Evolutionary conservation across 192 early-diverging fungal genomes (phyloP), one percentile per base, ranked within the genome.

Genomic region (Coemansia nantahalensis): DNA sequence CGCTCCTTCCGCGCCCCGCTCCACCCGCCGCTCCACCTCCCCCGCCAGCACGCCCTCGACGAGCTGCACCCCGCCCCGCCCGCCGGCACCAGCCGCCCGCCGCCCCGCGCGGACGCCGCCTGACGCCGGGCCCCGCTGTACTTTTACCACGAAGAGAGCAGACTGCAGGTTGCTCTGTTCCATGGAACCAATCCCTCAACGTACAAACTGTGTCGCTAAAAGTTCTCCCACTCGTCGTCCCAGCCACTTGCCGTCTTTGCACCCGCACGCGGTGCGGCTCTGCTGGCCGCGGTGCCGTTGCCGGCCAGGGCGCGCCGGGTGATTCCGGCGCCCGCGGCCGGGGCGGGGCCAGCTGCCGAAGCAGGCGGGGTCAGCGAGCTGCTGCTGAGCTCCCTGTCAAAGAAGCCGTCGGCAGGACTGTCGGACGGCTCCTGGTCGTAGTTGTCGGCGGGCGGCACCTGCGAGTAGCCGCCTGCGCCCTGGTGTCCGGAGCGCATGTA

Each of bases 161-260:
- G n/a, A n/a, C n/a, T n/a, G n/a, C n/a, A n/a, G n/a, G n/a, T n/a
- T n/a, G n/a, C n/a, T n/a, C n/a, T n/a, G n/a, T n/a, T n/a, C n/a
- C n/a, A n/a, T n/a, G n/a, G n/a, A n/a, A n/a, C n/a, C n/a, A n/a
- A n/a, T n/a, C n/a, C n/a, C n/a, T n/a, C n/a, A n/a, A n/a, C n/a
- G n/a, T n/a, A n/a, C n/a, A n/a, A n/a, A n/a, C n/a, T n/a, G 26
- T 28, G 26, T 28, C 26, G 26, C 42, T 68, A 68, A 48, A 68
- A 68, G 38, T 68, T 68, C 14, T 68, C 65, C 65, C 65, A 68
- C 13, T 68, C 52, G 36, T 68, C 65, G 22, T 68, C 65, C 65
- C 65, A 68, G 15, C 41, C 52, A 35, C 17, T 39, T 8, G 65
- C 17, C 22, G 59, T 55, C 37, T 68, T 68, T n/a, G 48, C 17